Evolutionary conservation across 441 rosid genomes (phyloP).

Genomic region (Pelargonium cotyledonis): DNA sequence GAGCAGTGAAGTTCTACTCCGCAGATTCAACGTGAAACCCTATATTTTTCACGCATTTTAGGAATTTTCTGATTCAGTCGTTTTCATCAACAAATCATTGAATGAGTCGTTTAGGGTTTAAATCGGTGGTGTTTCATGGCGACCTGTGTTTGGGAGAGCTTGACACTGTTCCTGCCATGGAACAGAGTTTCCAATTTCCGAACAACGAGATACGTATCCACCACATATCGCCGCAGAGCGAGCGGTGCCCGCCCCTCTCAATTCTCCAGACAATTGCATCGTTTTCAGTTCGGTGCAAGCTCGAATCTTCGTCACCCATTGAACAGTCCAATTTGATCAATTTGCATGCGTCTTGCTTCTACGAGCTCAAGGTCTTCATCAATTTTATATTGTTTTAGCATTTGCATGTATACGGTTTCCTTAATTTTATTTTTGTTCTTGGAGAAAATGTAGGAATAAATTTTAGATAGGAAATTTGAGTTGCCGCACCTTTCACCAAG

Average conservation of each 20-base stretch:
- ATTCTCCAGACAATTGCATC: slow-evolving; percentile 84
- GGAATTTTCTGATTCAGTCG: not conserved
- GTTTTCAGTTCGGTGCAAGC: slow-evolving; percentile 79
- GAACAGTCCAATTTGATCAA: slow-evolving; percentile 64
- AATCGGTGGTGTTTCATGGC: slow-evolving; percentile 74
- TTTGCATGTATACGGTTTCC: not conserved
- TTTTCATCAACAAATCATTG: not conserved
- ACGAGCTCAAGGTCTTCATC: slow-evolving; percentile 62
- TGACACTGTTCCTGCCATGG: slow-evolving; percentile 49
- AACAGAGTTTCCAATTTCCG: slow-evolving; percentile 63
- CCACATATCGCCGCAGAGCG: slow-evolving; percentile 59
- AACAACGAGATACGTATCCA: slow-evolving; percentile 90
- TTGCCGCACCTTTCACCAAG: not conserved
- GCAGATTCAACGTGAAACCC: not conserved
- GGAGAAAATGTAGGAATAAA: slow-evolving; percentile 1
- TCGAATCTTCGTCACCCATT: slow-evolving; percentile 55
- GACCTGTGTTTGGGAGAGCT: slow-evolving; percentile 74
- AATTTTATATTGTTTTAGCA: not conserved
- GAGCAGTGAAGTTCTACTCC: not conserved
- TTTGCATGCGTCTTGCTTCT: slow-evolving; percentile 84
- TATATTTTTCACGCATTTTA: not conserved
- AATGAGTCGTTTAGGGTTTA: slow-evolving; percentile 83
- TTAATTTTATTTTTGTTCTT: not conserved
- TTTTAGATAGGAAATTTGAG: not conserved
- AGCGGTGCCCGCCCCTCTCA: slow-evolving; percentile 89